Percentiles rank a stretch among this genome's conserved stretches.
These are phyloP conservation scores for Atkinsonella texensis DNA, from an alignment of 2,329 filamentous ascomycete genomes.

Conservation along the genomic window DNA sequence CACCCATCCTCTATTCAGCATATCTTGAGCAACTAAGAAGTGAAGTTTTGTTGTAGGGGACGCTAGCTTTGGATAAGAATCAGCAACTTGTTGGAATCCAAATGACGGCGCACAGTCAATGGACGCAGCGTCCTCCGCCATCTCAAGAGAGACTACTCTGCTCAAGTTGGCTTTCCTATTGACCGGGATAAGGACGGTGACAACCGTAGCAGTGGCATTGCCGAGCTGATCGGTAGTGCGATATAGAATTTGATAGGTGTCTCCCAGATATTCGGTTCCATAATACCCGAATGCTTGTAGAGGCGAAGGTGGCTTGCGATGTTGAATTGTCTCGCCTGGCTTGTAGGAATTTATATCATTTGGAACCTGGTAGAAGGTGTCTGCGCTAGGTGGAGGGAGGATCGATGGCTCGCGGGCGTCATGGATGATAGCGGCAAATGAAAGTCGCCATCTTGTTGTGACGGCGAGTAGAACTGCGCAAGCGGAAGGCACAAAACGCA, in stretches of 20 bases:
- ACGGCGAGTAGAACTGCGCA: no score
- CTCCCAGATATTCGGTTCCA: background rate
- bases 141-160: constrained; percentile 28
- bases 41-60: background rate
- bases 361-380: constrained; percentile 15
- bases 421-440: background rate
- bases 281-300: constrained; percentile 10
- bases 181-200: constrained; percentile 25
- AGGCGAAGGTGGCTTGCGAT: constrained; percentile 10
- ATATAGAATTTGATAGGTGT: constrained; percentile 22
- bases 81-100: constrained; percentile 8
- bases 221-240: constrained; percentile 23
- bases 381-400: background rate
- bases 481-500: no score
- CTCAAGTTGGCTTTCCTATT: constrained; percentile 11
- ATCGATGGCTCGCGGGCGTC: background rate
- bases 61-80: background rate
- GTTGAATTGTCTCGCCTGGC: constrained; percentile 12
- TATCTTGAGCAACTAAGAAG: background rate
- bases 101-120: constrained; percentile 19
- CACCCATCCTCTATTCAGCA: background rate
- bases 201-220: constrained; percentile 21
- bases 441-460: background rate
- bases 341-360: constrained; percentile 5
- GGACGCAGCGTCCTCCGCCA: constrained; percentile 25